Conservation (phyloP, 257 asterid genomes). For the Solanum peruvianum region DNA sequence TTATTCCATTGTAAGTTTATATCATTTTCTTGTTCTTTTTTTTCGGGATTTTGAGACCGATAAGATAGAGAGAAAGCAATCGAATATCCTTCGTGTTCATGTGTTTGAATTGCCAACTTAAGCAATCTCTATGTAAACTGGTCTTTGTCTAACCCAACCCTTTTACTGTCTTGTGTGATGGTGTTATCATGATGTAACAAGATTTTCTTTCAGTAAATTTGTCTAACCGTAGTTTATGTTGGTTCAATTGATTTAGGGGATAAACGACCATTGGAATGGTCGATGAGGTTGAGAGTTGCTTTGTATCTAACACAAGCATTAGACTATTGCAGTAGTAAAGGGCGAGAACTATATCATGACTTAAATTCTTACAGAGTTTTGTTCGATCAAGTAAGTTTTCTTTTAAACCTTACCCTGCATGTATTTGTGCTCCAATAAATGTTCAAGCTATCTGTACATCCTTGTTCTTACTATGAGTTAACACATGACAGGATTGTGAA, state of each 20-base stretch:
- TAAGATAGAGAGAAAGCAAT: neutral
- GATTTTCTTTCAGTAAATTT: neutral
- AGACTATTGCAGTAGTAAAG: constrained; percentile 41
- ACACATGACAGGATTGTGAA: constrained; percentile 23
- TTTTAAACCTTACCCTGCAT: neutral
- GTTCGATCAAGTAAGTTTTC: constrained; percentile 27
- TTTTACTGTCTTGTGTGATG: neutral
- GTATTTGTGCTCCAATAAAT: neutral
- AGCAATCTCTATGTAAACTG: neutral
- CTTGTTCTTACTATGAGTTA: neutral
- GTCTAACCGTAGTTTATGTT: neutral
- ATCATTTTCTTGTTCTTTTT: neutral
- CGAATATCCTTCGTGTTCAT: neutral
- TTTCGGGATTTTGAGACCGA: neutral
- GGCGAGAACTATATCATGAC: constrained; percentile 35
- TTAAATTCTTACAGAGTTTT: constrained; percentile 39
- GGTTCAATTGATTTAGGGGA: constrained; percentile 21
- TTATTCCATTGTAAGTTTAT: constrained; percentile 31
- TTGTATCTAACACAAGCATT: constrained; percentile 39
- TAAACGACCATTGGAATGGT: constrained; percentile 33
- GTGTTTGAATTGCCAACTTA: neutral
- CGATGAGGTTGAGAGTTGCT: constrained; percentile 43
- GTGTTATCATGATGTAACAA: neutral
- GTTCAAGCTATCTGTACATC: neutral
- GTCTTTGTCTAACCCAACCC: neutral